These are phyloP conservation scores for Misopates orontium DNA, from an alignment of 257 asterid species.

Conservation along the genomic window DNA sequence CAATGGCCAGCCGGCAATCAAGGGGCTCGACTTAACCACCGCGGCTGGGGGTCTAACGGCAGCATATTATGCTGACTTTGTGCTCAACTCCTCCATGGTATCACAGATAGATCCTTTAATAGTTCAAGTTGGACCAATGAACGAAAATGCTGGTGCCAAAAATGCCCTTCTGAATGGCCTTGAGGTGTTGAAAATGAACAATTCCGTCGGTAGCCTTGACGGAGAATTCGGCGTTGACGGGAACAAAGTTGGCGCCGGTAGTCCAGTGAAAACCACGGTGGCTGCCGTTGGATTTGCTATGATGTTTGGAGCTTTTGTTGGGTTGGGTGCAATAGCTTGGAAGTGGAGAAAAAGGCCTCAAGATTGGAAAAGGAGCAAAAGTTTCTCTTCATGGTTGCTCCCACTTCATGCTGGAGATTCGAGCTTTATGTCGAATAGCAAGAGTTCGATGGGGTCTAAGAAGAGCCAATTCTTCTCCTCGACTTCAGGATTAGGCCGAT, in stretches of 20 bases:
- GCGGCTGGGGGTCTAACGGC: slow-evolving; percentile 46
- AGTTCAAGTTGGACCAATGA: slow-evolving; percentile 58
- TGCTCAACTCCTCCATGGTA: slow-evolving; percentile 62
- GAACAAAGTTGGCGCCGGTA: slow-evolving; percentile 21
- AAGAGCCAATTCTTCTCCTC: slow-evolving; percentile 58
- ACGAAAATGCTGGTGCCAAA: slow-evolving; percentile 45
- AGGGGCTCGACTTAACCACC: slow-evolving; percentile 55
- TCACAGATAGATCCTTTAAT: slow-evolving; percentile 40
- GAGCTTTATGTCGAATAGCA: slow-evolving; percentile 47
- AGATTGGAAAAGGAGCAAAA: slow-evolving; percentile 76
- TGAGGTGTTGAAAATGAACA: slow-evolving; percentile 69
- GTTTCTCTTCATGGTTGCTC: slow-evolving; percentile 87
- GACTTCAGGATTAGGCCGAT: slow-evolving; percentile 48
- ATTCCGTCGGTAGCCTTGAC: slow-evolving; percentile 64
- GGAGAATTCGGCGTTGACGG: slow-evolving; percentile 61
- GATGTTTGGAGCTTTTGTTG: slow-evolving; percentile 93
- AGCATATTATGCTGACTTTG: slow-evolving; percentile 59
- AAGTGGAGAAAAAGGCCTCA: slow-evolving; percentile 97
- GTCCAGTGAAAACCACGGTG: slow-evolving; percentile 48
- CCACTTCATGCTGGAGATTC: slow-evolving; percentile 69
- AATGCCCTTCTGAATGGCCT: slow-evolving; percentile 68
- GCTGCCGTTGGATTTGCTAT: slow-evolving; percentile 92
- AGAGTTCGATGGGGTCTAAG: slow-evolving; percentile 42
- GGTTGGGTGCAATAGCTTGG: slow-evolving; percentile 87
- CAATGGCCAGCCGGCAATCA: slow-evolving; percentile 59